phyloP scores from a whole-genome alignment of 2,329 filamentous ascomycete genomes.

The Aspergillus fumigatiaffinis region DNA sequence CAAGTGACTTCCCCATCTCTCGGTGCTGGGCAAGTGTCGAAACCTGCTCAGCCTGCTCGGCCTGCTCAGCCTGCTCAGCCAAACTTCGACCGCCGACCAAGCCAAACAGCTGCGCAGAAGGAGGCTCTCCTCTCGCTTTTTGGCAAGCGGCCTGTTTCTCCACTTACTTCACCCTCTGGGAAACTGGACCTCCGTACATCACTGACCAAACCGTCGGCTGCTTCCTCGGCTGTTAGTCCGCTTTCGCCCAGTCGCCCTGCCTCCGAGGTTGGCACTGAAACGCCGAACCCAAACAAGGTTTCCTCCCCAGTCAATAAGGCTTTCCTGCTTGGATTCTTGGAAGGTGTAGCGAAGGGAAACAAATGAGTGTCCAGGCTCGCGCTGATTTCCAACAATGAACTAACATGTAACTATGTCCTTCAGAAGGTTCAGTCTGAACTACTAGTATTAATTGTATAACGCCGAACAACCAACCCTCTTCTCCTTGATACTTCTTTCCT shows the following conservation, averaged over 20 bases:
- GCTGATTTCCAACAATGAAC: background rate
- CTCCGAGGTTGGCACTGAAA: constrained; percentile 40
- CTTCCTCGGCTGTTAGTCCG: constrained; percentile 27
- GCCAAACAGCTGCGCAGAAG: constrained; percentile 44
- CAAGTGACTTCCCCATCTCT: constrained; percentile 7
- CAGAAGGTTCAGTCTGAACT: background rate
- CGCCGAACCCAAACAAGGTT: constrained; percentile 44
- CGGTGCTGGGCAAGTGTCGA: constrained; percentile 11
- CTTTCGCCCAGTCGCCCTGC: constrained; percentile 25
- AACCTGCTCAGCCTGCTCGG: background rate
- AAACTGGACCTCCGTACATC: constrained; percentile 20
- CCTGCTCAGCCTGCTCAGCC: constrained; percentile 9
- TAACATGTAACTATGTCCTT: background rate
- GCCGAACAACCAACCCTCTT: background rate
- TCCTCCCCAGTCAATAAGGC: constrained; percentile 66
- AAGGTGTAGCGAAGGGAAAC: constrained; percentile 49
- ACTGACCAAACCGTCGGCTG: constrained; percentile 14
- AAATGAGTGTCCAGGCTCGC: constrained; percentile 20
- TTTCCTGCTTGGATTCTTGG: constrained; percentile 72
- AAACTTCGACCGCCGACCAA: constrained; percentile 35
- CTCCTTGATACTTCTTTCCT: background rate
- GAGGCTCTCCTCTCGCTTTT: constrained; percentile 60
- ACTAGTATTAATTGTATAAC: background rate
- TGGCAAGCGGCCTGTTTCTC: constrained; percentile 42
- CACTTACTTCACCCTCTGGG: constrained; percentile 17